Evolutionary conservation across 805 yeast species (phyloP).

Genomic region (Debaryomyces maramus): DNA sequence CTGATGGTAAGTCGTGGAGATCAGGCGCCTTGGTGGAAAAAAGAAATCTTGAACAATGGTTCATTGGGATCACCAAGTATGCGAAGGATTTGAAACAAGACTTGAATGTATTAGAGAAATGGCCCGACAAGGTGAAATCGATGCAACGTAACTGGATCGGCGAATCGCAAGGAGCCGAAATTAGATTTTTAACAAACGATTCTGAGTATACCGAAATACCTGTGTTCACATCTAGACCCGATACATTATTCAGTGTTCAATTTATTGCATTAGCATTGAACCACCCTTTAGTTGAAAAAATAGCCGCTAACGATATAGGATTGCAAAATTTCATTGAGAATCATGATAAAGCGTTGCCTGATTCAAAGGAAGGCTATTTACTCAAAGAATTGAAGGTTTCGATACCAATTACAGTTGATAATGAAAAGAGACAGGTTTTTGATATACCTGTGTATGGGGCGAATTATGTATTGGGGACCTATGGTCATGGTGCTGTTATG

Average conservation of each 20-base stretch:
- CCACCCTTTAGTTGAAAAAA: constrained; percentile 57
- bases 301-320: constrained; percentile 36
- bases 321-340: constrained; percentile 22
- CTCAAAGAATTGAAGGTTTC: constrained; percentile 44
- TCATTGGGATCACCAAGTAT: constrained; percentile 81
- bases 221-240: constrained; percentile 87
- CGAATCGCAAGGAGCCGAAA: constrained; percentile 74
- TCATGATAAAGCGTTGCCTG: background rate
- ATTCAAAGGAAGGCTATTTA: constrained; percentile 50
- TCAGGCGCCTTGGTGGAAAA: constrained; percentile 95
- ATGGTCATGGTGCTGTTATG: constrained; percentile 96
- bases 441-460: constrained; percentile 81
- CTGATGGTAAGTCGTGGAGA: constrained; percentile 91
- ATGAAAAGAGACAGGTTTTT: constrained; percentile 12
- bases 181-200: constrained; percentile 46
- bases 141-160: constrained; percentile 98
- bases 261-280: constrained; percentile 74
- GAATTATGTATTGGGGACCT: constrained; percentile 80
- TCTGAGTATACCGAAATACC: constrained; percentile 30
- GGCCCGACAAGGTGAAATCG: constrained; percentile 87
- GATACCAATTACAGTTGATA: constrained; percentile 57
- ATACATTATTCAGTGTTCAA: constrained; percentile 81
- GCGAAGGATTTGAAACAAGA: constrained; percentile 70
- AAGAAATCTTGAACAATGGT: constrained; percentile 84
- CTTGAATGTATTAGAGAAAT: constrained; percentile 55